Conservation (phyloP, 2,329 filamentous ascomycete genomes). For the Ceratocystis huliohia region DNA sequence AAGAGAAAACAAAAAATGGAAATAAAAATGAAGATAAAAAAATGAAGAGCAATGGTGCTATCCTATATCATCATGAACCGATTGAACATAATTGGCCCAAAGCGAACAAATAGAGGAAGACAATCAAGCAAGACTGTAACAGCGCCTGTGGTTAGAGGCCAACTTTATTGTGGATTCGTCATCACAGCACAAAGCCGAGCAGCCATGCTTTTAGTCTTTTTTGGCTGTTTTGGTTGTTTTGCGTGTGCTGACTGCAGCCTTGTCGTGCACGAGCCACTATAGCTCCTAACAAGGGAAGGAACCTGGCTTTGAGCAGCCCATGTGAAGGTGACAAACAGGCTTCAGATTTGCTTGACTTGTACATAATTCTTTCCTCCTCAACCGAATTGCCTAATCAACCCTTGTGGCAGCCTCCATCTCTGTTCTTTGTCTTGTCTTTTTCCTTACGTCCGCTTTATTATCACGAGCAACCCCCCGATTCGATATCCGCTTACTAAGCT, state of each 20-base stretch:
- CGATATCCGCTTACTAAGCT: conserved; percentile 1
- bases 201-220: background rate
- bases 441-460: background rate
- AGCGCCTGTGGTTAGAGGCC: background rate
- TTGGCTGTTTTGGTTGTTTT: background rate
- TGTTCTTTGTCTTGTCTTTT: background rate
- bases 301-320: conserved; percentile 2
- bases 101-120: background rate
- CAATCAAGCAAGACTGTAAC: background rate
- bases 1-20: background rate
- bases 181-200: background rate
- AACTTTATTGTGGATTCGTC: background rate
- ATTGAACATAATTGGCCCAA: background rate
- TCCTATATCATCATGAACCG: background rate
- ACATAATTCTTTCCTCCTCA: background rate
- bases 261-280: conserved; percentile 17
- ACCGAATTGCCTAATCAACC: too few species aligned
- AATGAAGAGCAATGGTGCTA: background rate
- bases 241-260: conserved; percentile 21
- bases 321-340: background rate
- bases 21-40: background rate
- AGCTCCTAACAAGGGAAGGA: conserved; percentile 14
- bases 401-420: background rate
- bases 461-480: background rate
- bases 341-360: background rate